Percentiles rank a stretch among this genome's conserved stretches.
phyloP scores from a whole-genome alignment of 179 eudicot genomes.

The Gypsophila paniculata region DNA sequence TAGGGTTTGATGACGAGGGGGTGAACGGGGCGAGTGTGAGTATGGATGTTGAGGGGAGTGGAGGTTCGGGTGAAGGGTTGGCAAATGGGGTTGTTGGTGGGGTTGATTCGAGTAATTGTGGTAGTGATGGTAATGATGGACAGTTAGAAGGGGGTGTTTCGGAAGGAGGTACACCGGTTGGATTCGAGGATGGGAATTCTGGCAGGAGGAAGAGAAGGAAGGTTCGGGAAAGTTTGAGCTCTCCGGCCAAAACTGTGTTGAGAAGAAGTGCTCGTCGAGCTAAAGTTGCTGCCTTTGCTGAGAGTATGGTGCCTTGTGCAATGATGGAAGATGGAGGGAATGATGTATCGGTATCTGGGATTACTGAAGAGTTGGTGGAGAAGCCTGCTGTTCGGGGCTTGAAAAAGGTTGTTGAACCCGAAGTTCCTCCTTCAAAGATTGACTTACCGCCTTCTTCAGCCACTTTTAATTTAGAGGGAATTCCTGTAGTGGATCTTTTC shows the following conservation, averaged over 20 bases:
- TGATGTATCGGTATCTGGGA: slow-evolving; percentile 40
- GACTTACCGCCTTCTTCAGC: slow-evolving; percentile 73
- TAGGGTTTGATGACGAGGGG: slow-evolving; percentile 46
- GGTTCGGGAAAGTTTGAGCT: slow-evolving; percentile 25
- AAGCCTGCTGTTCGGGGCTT: slow-evolving; percentile 23
- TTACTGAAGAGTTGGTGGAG: slow-evolving; percentile 44
- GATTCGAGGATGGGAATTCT: slow-evolving; percentile 29
- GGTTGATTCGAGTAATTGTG: slow-evolving; percentile 24
- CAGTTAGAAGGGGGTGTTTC: slow-evolving; percentile 26
- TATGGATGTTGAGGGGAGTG: slow-evolving; percentile 22
- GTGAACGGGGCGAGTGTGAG: slow-evolving; percentile 25
- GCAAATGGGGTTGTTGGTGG: slow-evolving; percentile 14
- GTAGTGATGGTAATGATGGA: slow-evolving; percentile 18
- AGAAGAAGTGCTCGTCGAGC: slow-evolving; percentile 89
- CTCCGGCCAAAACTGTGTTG: slow-evolving; percentile 47
- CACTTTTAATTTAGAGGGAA: slow-evolving; percentile 49
- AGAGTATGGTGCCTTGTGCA: slow-evolving; percentile 28
- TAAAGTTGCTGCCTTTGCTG: slow-evolving; percentile 31
- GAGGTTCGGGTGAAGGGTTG: slow-evolving; percentile 24
- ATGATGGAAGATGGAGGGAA: slow-evolving; percentile 27
- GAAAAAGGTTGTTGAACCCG: slow-evolving; percentile 34
- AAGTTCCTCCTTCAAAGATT: slow-evolving; percentile 47
- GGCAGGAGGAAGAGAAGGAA: slow-evolving; percentile 53
- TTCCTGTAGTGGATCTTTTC: slow-evolving; percentile 66
- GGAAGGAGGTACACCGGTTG: slow-evolving; percentile 24